Percentiles rank a stretch among this genome's conserved stretches.
Evolutionary conservation across 1,284 basidiomycete species (phyloP).

Genomic region (Naganishia sp.): DNA sequence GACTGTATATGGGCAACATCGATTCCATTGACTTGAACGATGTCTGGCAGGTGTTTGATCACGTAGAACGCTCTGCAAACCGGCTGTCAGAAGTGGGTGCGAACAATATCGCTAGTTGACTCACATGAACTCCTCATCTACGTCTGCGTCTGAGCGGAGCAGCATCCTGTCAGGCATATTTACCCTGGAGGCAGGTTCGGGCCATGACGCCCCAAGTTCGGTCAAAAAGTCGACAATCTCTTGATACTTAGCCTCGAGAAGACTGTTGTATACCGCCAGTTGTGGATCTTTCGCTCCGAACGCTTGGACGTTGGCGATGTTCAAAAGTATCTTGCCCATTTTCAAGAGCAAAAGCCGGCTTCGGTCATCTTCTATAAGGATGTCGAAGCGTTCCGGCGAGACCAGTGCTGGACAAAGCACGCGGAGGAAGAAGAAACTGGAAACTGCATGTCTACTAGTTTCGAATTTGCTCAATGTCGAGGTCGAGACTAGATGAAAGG

Average conservation of each 20-base stretch:
- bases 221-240: slow-evolving; percentile 79
- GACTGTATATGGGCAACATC: slow-evolving; percentile 35
- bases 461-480: slow-evolving; percentile 60
- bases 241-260: slow-evolving; percentile 73
- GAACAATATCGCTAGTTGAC: background rate
- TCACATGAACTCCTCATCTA: slow-evolving; percentile 25
- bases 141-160: slow-evolving; percentile 18
- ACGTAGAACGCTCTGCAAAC: slow-evolving; percentile 45
- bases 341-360: slow-evolving; percentile 72
- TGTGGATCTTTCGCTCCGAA: slow-evolving; percentile 81
- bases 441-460: slow-evolving; percentile 79
- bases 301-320: slow-evolving; percentile 86
- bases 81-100: background rate
- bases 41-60: slow-evolving; percentile 42
- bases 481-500: slow-evolving; percentile 20
- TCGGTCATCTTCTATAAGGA: slow-evolving; percentile 69
- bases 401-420: slow-evolving; percentile 74
- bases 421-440: slow-evolving; percentile 88
- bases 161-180: background rate
- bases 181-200: slow-evolving; percentile 11
- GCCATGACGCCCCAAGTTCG: slow-evolving; percentile 61
- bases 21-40: slow-evolving; percentile 40
- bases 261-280: slow-evolving; percentile 77
- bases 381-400: slow-evolving; percentile 77
- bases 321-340: slow-evolving; percentile 88